Evolutionary conservation across 345 rosid genomes (phyloP).

Genomic region (Theobroma cacao): DNA sequence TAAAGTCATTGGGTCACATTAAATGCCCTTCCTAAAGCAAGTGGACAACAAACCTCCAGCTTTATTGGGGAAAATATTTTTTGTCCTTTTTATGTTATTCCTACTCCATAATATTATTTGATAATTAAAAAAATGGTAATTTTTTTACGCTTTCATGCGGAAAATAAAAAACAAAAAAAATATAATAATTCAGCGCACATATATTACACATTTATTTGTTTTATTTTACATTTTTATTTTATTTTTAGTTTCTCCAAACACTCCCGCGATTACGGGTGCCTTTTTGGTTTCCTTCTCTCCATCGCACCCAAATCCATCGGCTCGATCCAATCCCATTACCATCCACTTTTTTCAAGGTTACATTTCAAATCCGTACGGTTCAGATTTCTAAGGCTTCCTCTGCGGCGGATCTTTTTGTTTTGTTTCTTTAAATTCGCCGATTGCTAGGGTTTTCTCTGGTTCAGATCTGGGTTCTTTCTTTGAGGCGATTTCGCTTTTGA

Average conservation of each 20-base stretch:
- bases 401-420: background rate
- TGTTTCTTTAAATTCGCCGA: background rate
- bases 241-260: background rate
- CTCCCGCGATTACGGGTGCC: conserved; percentile 5
- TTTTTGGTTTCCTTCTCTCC: background rate
- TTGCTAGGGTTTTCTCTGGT: conserved; percentile 31
- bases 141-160: no score
- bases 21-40: background rate
- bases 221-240: background rate
- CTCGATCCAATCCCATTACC: conserved; percentile 6
- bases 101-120: no score
- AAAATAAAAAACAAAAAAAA: background rate
- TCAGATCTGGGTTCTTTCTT: conserved; percentile 42
- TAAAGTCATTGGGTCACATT: background rate
- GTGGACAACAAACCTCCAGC: background rate
- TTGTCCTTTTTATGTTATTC: background rate
- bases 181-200: background rate
- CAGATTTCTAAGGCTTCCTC: conserved; percentile 1
- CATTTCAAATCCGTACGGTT: background rate
- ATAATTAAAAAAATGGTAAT: no score
- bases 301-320: background rate
- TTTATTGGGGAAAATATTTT: background rate
- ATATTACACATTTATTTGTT: no score
- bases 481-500: conserved; percentile 22
- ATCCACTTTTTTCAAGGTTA: background rate